phyloP scores from a whole-genome alignment of 1,284 basidiomycete genomes.

The Trametes hirsuta region DNA sequence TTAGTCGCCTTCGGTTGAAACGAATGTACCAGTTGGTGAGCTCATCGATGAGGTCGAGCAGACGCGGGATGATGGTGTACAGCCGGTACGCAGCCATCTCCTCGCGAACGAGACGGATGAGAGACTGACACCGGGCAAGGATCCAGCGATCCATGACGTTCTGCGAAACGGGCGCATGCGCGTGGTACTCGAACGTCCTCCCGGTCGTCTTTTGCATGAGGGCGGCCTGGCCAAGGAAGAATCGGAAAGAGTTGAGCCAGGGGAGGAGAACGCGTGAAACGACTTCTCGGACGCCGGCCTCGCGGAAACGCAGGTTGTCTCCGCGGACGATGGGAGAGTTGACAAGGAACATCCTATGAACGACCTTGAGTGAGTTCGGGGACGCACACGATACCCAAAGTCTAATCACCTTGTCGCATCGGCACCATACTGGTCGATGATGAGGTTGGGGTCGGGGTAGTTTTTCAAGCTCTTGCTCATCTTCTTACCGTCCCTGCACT shows the following conservation, averaged over 20 bases:
- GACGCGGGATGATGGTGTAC: constrained; percentile 97
- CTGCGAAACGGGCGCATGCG: constrained; percentile 80
- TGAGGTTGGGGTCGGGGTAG: constrained; percentile 95
- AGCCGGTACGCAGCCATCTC: constrained; percentile 98
- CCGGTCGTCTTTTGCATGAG: constrained; percentile 86
- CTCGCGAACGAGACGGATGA: constrained; percentile 89
- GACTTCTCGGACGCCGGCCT: constrained; percentile 97
- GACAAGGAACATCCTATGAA: constrained; percentile 91
- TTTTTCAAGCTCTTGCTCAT: constrained; percentile 99
- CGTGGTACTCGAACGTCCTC: constrained; percentile 86
- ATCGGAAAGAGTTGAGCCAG: constrained; percentile 99
- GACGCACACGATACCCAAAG: too few species aligned
- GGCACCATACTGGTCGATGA: constrained; percentile 93
- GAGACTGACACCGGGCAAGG: constrained; percentile 93
- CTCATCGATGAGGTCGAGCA: constrained; percentile 93
- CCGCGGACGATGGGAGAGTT: constrained; percentile 99
- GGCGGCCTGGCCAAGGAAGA: constrained; percentile 96
- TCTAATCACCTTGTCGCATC: constrained; percentile 83
- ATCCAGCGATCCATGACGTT: constrained; percentile 99
- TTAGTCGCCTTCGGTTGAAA: constrained; percentile 95
- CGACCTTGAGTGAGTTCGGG: neutral
- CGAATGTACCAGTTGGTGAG: constrained; percentile 99
- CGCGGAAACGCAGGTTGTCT: constrained; percentile 97
- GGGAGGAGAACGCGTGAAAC: constrained; percentile 94
- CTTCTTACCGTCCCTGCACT: constrained; percentile 91